Evolutionary conservation across 108 stramenopile genomes (phyloP).

Genomic region (Cyclotella baltica): DNA sequence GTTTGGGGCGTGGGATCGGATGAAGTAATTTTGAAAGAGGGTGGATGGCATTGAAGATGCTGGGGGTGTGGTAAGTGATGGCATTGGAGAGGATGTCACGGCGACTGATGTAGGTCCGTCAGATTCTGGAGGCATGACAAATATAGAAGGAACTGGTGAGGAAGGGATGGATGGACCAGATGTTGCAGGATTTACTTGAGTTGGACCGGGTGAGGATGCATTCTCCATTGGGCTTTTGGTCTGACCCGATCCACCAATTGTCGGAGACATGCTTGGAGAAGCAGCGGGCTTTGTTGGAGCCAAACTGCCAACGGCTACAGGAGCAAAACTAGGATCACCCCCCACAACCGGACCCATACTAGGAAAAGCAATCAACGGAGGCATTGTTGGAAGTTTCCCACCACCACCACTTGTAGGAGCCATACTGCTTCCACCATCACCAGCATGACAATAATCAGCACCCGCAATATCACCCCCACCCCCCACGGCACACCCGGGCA

Average conservation of each 20-base stretch:
- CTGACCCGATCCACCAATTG: too few species aligned
- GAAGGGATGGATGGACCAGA: not conserved
- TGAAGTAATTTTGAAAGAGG: not conserved
- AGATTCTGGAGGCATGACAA: not conserved
- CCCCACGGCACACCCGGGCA: slow-evolving; percentile 42
- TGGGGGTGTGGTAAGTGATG: not conserved
- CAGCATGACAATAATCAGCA: slow-evolving; percentile 49
- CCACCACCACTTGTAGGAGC: not conserved
- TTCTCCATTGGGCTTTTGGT: not conserved
- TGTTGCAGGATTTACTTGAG: not conserved
- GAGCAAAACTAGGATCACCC: not conserved
- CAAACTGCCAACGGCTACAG: not conserved
- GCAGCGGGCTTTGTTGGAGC: not conserved
- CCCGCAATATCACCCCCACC: slow-evolving; percentile 46
- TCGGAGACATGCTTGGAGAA: not conserved
- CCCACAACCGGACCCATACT: not conserved
- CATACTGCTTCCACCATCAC: not conserved
- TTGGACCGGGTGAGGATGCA: not conserved
- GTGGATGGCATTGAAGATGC: not conserved
- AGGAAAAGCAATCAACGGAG: slow-evolving; percentile 7
- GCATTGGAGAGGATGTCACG: too few species aligned
- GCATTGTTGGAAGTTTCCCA: not conserved
- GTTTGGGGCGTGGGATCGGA: slow-evolving; percentile 1
- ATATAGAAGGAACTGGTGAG: not conserved
- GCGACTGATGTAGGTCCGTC: too few species aligned